Base-by-base conservation (phyloP, 2,329 filamentous ascomycete species). In the Colletotrichum sp. region DNA sequence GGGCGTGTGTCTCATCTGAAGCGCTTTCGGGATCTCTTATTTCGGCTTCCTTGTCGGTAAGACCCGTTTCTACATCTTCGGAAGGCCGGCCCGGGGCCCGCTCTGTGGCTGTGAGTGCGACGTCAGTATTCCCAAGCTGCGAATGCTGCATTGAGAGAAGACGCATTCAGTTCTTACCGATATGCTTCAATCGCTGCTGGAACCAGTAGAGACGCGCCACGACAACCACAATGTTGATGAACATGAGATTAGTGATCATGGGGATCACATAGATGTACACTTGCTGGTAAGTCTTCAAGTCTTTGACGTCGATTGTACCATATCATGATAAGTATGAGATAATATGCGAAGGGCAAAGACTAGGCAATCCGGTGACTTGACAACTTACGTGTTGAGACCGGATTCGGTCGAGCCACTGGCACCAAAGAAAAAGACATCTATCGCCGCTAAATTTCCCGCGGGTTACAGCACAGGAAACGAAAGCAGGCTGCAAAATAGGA, bases 381-480 rank as follows among this genome's bases (percentile, higher is more conserved):
- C 11, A 43, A 80, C 84, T 62, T 72, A 89, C 86, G 86, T 84
- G 75, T 88, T 89, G 29, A 90, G 78, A 0, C 88, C 88, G 1
- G 87, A 88, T 75, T 87, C 86, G 7, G 87, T 89, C 1, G 85
- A 85, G 3, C 83, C 83, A 76, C 87, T 89, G 72, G 82, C 84
- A 18, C 87, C 86, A 47, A 89, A 86, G 78, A 89, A 87, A 78
- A 85, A 88, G 27, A 86, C 83, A 80, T 90, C 87, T 24, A 88
- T 80, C 0, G 83, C 84, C 5, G 75, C 74, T 7, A 87, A 59
- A 68, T 86, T 87, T 33, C 84, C 83, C n/a, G 69, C 66, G 1
- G 66, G 57, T 21, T 58, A 66, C 21, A 73, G 54, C 8, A 71
- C n/a, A 29, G 61, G 24, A 11, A 68, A 29, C 6, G 63, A 34